Evolutionary conservation across 23 red algal species (phyloP).

Genomic region (Gracilariopsis chorda): DNA sequence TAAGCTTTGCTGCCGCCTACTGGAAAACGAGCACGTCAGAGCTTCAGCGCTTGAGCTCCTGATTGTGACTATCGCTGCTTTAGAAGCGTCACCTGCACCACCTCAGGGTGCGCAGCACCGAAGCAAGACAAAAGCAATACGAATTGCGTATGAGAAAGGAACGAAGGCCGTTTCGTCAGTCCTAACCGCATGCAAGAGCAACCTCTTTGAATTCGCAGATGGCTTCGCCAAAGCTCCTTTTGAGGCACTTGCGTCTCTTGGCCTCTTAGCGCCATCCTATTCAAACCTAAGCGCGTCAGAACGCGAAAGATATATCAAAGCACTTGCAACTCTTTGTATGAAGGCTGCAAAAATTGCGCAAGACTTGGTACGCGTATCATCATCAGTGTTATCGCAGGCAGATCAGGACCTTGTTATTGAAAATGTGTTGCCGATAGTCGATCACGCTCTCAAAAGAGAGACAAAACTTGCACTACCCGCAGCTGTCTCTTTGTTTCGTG

Average conservation of each 20-base stretch:
- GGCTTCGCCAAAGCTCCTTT: slow-evolving; percentile 1
- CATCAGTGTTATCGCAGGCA: not conserved
- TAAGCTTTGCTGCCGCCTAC: not conserved
- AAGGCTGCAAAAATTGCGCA: not conserved
- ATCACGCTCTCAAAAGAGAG: slow-evolving; percentile 14
- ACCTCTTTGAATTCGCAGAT: not conserved
- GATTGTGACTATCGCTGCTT: not conserved
- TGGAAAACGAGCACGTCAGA: not conserved
- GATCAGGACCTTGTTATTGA: not conserved
- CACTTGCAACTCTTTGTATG: slow-evolving; percentile 27
- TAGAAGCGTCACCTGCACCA: not conserved
- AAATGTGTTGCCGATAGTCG: slow-evolving; percentile 21
- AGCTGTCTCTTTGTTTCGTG: not conserved
- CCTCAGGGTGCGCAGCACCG: not conserved
- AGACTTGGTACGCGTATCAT: not conserved
- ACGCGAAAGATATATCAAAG: not conserved
- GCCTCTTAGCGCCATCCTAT: not conserved
- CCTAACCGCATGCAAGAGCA: not conserved
- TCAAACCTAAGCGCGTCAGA: not conserved
- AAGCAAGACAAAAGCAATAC: slow-evolving; percentile 28
- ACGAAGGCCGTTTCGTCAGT: not conserved
- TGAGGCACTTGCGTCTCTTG: slow-evolving; percentile 35
- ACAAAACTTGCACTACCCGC: slow-evolving; percentile 38
- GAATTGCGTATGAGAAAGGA: not conserved
- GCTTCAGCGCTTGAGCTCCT: slow-evolving; percentile 2